A percentile compares a stretch with the other conserved stretches of the same genome.
Evolutionary conservation across 2,329 filamentous ascomycete species (phyloP).

Genomic region (Emmonsiellopsis sp.): DNA sequence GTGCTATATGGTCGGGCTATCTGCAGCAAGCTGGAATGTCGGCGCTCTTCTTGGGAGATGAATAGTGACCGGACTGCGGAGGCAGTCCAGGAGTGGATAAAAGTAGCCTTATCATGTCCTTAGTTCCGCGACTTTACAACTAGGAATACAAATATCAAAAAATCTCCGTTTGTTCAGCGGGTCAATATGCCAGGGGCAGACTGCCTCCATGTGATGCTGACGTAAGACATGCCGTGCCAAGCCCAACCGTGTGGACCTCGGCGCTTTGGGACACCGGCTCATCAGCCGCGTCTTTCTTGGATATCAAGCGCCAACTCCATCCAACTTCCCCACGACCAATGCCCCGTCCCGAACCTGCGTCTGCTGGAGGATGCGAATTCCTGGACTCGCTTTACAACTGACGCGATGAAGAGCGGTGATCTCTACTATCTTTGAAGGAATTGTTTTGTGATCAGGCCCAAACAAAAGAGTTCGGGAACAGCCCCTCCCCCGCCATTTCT

Average conservation of each 20-base stretch:
- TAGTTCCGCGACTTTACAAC: neutral
- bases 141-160: neutral
- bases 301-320: neutral
- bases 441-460: neutral
- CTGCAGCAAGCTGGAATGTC: conserved; percentile 43
- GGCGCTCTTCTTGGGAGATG: conserved; percentile 21
- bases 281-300: neutral
- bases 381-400: neutral
- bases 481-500: neutral
- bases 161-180: no score
- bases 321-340: neutral
- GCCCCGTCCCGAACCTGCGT: neutral
- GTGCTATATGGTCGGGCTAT: conserved; percentile 42
- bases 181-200: no score
- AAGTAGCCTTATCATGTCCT: neutral
- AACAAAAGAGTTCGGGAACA: neutral
- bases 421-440: neutral
- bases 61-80: conserved; percentile 14
- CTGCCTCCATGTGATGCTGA: neutral
- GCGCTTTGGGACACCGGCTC: neutral
- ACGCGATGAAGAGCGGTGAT: neutral
- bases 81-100: conserved; percentile 8
- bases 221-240: neutral
- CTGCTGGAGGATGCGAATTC: neutral
- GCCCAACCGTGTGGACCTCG: neutral